phyloP scores from a whole-genome alignment of 1,284 basidiomycete genomes.

The Marasmius fiardii region DNA sequence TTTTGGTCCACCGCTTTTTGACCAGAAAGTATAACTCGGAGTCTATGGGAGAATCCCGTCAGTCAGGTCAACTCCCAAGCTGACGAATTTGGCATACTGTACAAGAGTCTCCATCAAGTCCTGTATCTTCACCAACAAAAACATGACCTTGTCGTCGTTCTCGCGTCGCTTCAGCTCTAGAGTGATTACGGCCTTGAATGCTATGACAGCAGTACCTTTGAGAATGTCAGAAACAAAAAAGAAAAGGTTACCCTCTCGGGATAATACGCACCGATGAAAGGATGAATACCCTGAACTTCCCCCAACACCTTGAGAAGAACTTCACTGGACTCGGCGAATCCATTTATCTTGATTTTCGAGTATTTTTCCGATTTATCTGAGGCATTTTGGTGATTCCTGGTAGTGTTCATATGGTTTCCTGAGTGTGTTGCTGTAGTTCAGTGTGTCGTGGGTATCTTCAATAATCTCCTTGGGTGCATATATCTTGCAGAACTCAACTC shows the following conservation, averaged over 20 bases:
- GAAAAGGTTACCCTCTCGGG: neutral
- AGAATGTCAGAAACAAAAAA: neutral
- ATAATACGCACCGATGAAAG: slow-evolving; percentile 13
- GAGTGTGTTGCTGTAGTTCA: neutral
- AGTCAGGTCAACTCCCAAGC: neutral
- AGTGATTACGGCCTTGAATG: slow-evolving; percentile 28
- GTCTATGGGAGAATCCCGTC: slow-evolving; percentile 3
- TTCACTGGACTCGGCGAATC: slow-evolving; percentile 23
- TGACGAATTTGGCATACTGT: slow-evolving; percentile 14
- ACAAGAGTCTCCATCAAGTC: slow-evolving; percentile 26
- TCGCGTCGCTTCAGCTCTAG: slow-evolving; percentile 26
- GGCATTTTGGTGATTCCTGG: neutral
- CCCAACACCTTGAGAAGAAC: slow-evolving; percentile 26
- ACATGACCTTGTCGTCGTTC: slow-evolving; percentile 26
- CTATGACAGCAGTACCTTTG: slow-evolving; percentile 23
- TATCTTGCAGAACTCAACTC: too few relatives aligned
- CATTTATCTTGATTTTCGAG: slow-evolving; percentile 12
- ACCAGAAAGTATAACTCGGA: slow-evolving; percentile 11
- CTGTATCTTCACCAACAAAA: slow-evolving; percentile 23
- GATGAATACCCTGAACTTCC: slow-evolving; percentile 25
- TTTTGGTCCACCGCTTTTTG: slow-evolving; percentile 7
- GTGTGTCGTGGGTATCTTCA: too few relatives aligned
- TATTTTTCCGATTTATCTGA: neutral
- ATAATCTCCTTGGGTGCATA: too few relatives aligned
- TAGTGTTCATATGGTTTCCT: neutral